Evolutionary conservation across 2,329 filamentous ascomycete species (phyloP).

Genomic region (Phialophora verrucosa): DNA sequence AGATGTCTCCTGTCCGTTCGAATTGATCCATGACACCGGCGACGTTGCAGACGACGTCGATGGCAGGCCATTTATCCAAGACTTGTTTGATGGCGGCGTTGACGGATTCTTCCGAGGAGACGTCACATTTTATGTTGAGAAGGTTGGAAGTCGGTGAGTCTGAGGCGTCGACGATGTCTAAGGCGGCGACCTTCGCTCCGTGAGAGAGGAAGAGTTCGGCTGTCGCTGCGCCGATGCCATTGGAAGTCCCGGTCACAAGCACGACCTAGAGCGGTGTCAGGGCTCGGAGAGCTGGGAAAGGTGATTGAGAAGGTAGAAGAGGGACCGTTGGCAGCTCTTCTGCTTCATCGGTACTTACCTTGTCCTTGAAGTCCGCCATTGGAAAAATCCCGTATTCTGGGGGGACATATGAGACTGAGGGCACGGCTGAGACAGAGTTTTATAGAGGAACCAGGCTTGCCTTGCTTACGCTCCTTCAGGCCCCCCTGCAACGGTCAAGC

Average conservation of each 20-base stretch:
- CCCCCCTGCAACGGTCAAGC: background rate
- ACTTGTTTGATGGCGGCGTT: slow-evolving; percentile 18
- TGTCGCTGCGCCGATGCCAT: slow-evolving; percentile 16
- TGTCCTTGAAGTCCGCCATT: slow-evolving; percentile 15
- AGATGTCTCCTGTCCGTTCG: slow-evolving; percentile 16
- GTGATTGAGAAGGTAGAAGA: background rate
- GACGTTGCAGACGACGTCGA: slow-evolving; percentile 12
- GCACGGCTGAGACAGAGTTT: background rate
- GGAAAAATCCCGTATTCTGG: background rate
- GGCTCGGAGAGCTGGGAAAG: background rate
- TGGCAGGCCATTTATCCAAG: slow-evolving; percentile 12
- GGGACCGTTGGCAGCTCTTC: background rate
- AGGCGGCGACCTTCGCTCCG: slow-evolving; percentile 16
- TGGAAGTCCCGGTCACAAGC: slow-evolving; percentile 7
- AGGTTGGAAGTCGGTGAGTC: background rate
- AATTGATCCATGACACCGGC: slow-evolving; percentile 20
- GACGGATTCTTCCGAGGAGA: slow-evolving; percentile 16
- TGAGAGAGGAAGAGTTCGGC: slow-evolving; percentile 15
- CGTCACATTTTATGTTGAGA: slow-evolving; percentile 17
- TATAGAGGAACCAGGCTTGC: background rate
- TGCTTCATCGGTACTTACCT: slow-evolving; percentile 9
- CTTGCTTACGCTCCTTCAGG: background rate
- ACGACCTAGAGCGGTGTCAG: slow-evolving; percentile 2
- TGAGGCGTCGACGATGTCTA: slow-evolving; percentile 9
- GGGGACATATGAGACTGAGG: background rate